Percentiles rank a stretch among this genome's conserved stretches.
phyloP scores from a whole-genome alignment of 768 basidiomycete species.

The Pholiota molesta region DNA sequence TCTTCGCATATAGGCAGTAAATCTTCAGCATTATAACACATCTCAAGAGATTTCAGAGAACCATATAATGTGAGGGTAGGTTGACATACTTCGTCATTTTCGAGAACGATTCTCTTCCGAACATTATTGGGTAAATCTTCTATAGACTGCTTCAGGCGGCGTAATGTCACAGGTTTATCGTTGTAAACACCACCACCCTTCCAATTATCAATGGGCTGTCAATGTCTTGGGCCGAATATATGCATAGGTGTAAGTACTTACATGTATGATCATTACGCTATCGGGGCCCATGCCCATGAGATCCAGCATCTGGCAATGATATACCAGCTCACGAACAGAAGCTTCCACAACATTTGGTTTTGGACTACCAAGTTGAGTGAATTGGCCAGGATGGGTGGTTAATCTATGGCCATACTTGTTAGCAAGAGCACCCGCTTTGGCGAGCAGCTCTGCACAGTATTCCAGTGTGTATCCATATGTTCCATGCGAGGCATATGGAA shows the following conservation, averaged over 20 bases:
- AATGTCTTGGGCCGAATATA: neutral
- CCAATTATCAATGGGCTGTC: slow-evolving; percentile 2
- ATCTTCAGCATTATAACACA: slow-evolving; percentile 91
- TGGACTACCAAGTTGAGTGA: slow-evolving; percentile 80
- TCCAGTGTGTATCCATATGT: slow-evolving; percentile 80
- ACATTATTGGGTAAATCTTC: slow-evolving; percentile 61
- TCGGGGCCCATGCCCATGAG: slow-evolving; percentile 83
- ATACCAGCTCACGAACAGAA: slow-evolving; percentile 77
- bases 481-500: slow-evolving; percentile 87
- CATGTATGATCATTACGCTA: slow-evolving; percentile 87
- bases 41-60: slow-evolving; percentile 25
- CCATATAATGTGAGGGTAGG: neutral
- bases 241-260: slow-evolving; percentile 34
- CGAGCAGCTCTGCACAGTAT: slow-evolving; percentile 63
- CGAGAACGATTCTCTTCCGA: slow-evolving; percentile 78
- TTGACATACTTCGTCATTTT: slow-evolving; percentile 83
- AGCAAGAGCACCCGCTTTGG: slow-evolving; percentile 65
- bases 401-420: slow-evolving; percentile 75
- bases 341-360: slow-evolving; percentile 73
- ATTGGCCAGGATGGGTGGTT: slow-evolving; percentile 91
- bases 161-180: slow-evolving; percentile 73
- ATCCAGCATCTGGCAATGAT: slow-evolving; percentile 89
- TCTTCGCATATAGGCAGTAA: slow-evolving; percentile 87
- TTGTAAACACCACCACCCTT: slow-evolving; percentile 83
- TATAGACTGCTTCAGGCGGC: slow-evolving; percentile 75